Conservation (phyloP, 495 filamentous ascomycete genomes). For the Filosporella fistucella region DNA sequence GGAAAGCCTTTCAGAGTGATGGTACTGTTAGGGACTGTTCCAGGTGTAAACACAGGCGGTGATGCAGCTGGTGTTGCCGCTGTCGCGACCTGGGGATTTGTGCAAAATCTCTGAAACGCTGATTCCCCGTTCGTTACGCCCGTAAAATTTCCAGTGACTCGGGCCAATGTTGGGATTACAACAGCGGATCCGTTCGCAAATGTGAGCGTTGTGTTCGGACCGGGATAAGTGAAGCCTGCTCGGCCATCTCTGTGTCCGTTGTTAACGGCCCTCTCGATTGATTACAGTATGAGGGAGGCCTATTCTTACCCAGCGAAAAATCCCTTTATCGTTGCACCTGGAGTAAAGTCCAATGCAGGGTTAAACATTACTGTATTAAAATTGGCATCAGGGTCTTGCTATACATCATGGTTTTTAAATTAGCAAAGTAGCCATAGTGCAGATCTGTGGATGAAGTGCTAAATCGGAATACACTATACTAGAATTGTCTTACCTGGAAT, state of each 20-base stretch:
- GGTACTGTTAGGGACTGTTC: not conserved
- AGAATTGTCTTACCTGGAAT: too few relatives aligned
- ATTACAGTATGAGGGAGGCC: not conserved
- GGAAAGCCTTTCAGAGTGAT: not conserved
- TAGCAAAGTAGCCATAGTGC: too few relatives aligned
- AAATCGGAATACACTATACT: too few relatives aligned
- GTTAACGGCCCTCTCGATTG: not conserved
- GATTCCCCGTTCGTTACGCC: not conserved
- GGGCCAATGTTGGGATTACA: slow-evolving; percentile 1
- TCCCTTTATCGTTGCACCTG: not conserved
- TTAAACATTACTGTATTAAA: slow-evolving; percentile 36
- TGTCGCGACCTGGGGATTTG: slow-evolving; percentile 1
- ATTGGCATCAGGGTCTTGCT: slow-evolving; percentile 35
- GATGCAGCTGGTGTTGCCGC: not conserved
- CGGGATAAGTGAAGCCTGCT: slow-evolving; percentile 21
- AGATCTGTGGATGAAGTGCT: too few relatives aligned
- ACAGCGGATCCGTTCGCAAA: slow-evolving; percentile 2
- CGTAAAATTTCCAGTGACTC: not conserved
- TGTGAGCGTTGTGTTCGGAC: not conserved
- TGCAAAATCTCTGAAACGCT: not conserved
- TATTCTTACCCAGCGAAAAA: not conserved
- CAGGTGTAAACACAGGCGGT: not conserved
- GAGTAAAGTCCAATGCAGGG: not conserved
- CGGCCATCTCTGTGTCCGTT: slow-evolving; percentile 16
- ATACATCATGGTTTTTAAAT: too few relatives aligned